A percentile compares a stretch with the other conserved stretches of the same genome.
These are phyloP conservation scores for Verticillium albo-atrum DNA, from an alignment of 2,329 filamentous ascomycete species.

Conservation along the genomic window DNA sequence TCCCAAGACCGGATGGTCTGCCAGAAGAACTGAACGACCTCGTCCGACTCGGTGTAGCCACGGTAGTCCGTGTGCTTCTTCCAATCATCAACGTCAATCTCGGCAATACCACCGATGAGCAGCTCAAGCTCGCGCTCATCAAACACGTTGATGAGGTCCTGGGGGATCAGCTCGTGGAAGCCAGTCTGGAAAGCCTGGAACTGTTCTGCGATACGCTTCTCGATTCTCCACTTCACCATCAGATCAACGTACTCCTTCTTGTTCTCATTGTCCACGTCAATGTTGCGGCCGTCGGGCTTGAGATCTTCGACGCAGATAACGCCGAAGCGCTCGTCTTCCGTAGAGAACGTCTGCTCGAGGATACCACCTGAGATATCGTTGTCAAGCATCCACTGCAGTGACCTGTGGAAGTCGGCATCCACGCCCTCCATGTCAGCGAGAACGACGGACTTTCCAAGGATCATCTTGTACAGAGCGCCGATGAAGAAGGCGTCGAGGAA, in stretches of 20 bases:
- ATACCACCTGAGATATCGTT: slow-evolving; percentile 93
- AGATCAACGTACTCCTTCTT: slow-evolving; percentile 98
- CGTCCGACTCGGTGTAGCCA: slow-evolving; percentile 95
- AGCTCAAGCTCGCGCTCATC: slow-evolving; percentile 96
- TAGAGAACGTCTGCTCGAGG: slow-evolving; percentile 92
- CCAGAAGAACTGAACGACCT: slow-evolving; percentile 99
- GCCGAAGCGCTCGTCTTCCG: slow-evolving; percentile 95
- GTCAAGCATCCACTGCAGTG: slow-evolving; percentile 94
- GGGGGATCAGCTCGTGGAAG: slow-evolving; percentile 95
- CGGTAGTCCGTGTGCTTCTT: slow-evolving; percentile 99
- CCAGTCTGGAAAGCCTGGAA: slow-evolving; percentile 97
- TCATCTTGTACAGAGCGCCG: slow-evolving; percentile 99
- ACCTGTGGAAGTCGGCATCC: slow-evolving; percentile 95
- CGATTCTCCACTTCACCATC: slow-evolving; percentile 98
- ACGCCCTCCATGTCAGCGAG: slow-evolving; percentile 98
- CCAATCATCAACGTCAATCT: slow-evolving; percentile 99
- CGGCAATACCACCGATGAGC: slow-evolving; percentile 97
- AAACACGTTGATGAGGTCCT: slow-evolving; percentile 96
- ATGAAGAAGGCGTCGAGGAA: slow-evolving; percentile 99
- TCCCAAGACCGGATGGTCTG: slow-evolving; percentile 96
- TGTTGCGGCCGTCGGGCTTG: slow-evolving; percentile 83
- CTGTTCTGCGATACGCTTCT: slow-evolving; percentile 96
- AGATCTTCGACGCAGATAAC: slow-evolving; percentile 92
- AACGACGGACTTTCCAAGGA: slow-evolving; percentile 85
- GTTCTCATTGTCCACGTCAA: slow-evolving; percentile 97